Evolutionary conservation across 2,329 filamentous ascomycete species (phyloP), one percentile per base, ranked within the genome.

Genomic region (Ceratocystis cubensis): DNA sequence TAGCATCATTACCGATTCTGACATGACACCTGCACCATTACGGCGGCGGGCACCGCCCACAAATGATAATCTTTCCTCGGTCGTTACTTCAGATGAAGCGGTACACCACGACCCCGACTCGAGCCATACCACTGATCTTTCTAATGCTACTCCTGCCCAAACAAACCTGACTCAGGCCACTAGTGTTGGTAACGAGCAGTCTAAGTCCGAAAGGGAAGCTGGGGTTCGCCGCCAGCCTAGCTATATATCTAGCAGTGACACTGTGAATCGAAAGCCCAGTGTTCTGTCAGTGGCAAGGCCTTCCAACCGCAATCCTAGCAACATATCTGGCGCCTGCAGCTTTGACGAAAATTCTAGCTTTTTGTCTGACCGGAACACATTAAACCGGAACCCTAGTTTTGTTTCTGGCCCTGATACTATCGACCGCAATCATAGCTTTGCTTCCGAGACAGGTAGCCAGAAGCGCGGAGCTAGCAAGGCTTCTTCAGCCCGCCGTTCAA

Each of bases 1-100:
- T 5, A 62, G 57, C 56, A 65, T 50, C 37, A 68, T 68, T n/a
- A 61, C 66, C 5, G 66, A 68, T 33, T 68, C 67, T n/a, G 67
- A 68, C 45, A 61, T 68, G 48, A 69, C 71, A 4, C 70, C 71
- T 5, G 66, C 66, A 70, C 70, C 50, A 72, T 76, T 72, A 70
- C 72, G 45, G 72, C 74, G 77, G 45, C 69, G 75, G 2, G 73
- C 73, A 50, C 80, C 82, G 1, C 83, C 82, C 1, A 84, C 82
- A 2, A 82, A 76, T 17, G 82, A 82, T 5, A 79, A 84, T 69
- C 81, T 82, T 69, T 73, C 85, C 46, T 84, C 83, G 0, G 84
- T 82, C 0, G 84, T 85, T 61, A 69, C 81, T 25, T 84, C 82
- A 0, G 81, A 80, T 69, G 80, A 79, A 53, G 78, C 76, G 57